phyloP scores from a whole-genome alignment of 1,139 yeast genomes.

The Pichia cactophila region DNA sequence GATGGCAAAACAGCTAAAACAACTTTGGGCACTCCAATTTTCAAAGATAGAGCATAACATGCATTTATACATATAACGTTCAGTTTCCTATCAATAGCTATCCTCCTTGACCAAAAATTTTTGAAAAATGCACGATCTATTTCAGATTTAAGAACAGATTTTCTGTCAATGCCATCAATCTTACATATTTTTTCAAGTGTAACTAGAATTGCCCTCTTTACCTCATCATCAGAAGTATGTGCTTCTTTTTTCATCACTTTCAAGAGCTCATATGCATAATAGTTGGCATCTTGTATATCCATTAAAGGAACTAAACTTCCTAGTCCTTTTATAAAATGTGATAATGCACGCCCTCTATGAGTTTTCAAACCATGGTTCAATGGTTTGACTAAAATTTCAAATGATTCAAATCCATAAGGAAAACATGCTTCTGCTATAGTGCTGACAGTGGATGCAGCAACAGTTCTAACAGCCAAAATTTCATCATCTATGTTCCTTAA shows the following conservation, averaged over 20 bases:
- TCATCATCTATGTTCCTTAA: conserved; percentile 63
- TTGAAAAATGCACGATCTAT: conserved; percentile 54
- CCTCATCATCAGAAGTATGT: conserved; percentile 79
- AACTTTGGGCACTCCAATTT: conserved; percentile 58
- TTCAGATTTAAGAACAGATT: conserved; percentile 41
- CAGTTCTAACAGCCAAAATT: conserved; percentile 55
- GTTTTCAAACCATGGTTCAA: conserved; percentile 72
- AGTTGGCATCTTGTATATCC: conserved; percentile 76
- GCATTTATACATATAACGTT: conserved; percentile 65
- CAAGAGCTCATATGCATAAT: conserved; percentile 71
- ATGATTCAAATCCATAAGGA: conserved; percentile 89
- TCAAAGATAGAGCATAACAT: conserved; percentile 57
- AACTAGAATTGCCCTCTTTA: conserved; percentile 65
- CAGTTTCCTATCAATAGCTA: conserved; percentile 51
- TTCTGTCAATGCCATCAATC: conserved; percentile 44
- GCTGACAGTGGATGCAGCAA: conserved; percentile 66
- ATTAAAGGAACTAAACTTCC: conserved; percentile 80
- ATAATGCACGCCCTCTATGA: conserved; percentile 72
- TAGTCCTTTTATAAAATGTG: conserved; percentile 70
- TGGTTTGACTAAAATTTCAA: conserved; percentile 65
- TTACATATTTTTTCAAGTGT: conserved; percentile 53
- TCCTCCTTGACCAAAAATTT: conserved; percentile 71
- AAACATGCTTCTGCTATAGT: conserved; percentile 77
- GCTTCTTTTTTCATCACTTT: conserved; percentile 64
- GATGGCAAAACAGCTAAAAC: conserved; percentile 50